Base-by-base conservation (phyloP, 75 land plant genomes). In the Adiantum capillusveneris region DNA sequence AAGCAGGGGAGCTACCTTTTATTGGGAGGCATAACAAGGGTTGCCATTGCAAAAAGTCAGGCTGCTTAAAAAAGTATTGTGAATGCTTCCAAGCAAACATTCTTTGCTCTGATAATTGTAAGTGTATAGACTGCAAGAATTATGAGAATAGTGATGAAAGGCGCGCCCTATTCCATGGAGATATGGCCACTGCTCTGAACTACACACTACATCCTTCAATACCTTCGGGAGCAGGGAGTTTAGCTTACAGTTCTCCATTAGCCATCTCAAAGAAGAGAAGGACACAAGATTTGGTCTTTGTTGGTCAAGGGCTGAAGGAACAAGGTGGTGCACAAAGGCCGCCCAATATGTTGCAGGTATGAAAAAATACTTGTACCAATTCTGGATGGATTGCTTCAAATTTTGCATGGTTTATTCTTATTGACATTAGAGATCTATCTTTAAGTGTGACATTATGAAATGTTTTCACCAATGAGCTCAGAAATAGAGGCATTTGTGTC, bases 41-140 rank as follows among this genome's bases (percentile, higher is more conserved):
- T 18, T 94, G 98, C 63, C 96, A 94, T 45, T 94, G 98, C 70
- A 94, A 94, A 71, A 94, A 89, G 54, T 94, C 98, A 44, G 98
- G 98, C 12, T 94, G 98, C 59, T 75, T 94, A 25, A 94, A 94
- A 63, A 94, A 94, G 75, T 94, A 94, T 30, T 94, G 98, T 65
- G 98, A 94, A 62, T 94, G 98, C 67, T 94, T 94, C 49, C 98
- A 94, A 64, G 98, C 98, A 11, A 86, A 84, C 52, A 86, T 94
- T 63, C 81, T 94, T 1, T 94, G 98, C 75, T 94, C 98, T 11
- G 96, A 90, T 49, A 94, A 86, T 53, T 94, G 98, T 63, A 90
- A 83, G 77, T 94, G 98, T 74, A 56, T 84, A 39, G 98, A 90
- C 75, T 94, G 98, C 74, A 88, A 86, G 64, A 94, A 94, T 45